Evolutionary conservation across 2,329 filamentous ascomycete genomes (phyloP), one percentile per base, ranked within the genome.

Genomic region (Phaeomoniella chlamydospora): DNA sequence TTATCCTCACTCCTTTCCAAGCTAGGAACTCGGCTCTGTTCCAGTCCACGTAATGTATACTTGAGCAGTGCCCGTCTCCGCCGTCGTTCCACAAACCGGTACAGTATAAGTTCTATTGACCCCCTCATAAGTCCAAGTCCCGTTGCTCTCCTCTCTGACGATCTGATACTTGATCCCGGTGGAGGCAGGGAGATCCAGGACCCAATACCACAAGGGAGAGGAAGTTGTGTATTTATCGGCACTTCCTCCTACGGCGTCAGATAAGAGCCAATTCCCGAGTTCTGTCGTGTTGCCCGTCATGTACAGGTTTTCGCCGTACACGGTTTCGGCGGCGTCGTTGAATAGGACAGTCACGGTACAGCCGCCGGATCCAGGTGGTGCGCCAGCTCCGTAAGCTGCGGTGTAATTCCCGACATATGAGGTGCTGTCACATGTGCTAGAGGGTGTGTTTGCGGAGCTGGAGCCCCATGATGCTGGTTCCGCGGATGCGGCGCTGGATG

Each of bases 201-300:
- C 22, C 9, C 6, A 26, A n/a, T 26, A 26, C 22, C 22, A 26
- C 4, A 80, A 43, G 1, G 71, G 74, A 46, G 78, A 72, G 19
- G 51, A 56, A 2, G 57, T 45, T 0, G 72, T 77, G 49, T 84
- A 84, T 13, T 61, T 48, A 11, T 56, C 59, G 2, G 78, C 72
- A 33, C 64, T 69, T 15, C 85, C 59, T 0, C 69, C 46, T 2
- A 80, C 47, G 0, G 70, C 78, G 17, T 56, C 59, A 31, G 42
- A 48, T 0, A 68, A 60, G 40, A 73, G 59, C 80, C 80, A 85
- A 45, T 50, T 64, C 9, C 79, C 79, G 5, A 86, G 67, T 18
- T 67, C 59, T 1, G 62, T 47, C 33, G 67, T 64, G 37, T 67
- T 72, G 13, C 80, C 80, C 0, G 69, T 63, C 10, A 86, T 53